Conservation (phyloP, 2,329 filamentous ascomycete species). For the Cercospora brassicicola region DNA sequence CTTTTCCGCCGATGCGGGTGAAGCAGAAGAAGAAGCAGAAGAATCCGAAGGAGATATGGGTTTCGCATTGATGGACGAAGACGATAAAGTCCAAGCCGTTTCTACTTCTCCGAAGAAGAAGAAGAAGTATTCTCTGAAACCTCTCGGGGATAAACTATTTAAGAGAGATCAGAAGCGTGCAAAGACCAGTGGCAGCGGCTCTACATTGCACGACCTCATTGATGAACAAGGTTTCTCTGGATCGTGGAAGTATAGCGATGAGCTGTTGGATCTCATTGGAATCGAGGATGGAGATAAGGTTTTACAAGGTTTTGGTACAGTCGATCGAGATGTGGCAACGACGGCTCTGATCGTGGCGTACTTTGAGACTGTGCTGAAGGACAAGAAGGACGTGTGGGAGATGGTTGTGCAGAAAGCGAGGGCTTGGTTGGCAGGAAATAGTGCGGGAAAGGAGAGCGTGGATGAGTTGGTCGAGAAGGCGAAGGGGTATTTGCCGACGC, state of each 20-base stretch:
- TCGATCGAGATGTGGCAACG: slow-evolving; percentile 28
- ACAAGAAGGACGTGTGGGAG: slow-evolving; percentile 61
- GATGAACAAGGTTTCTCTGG: slow-evolving; percentile 59
- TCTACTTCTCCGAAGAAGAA: not conserved
- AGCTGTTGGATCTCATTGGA: slow-evolving; percentile 24
- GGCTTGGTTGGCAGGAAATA: slow-evolving; percentile 23
- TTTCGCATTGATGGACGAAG: slow-evolving; percentile 24
- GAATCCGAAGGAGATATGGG: slow-evolving; percentile 27
- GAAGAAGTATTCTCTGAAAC: not conserved
- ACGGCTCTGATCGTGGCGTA: slow-evolving; percentile 52
- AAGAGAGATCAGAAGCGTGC: not conserved
- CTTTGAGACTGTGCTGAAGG: slow-evolving; percentile 50
- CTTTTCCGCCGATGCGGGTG: not conserved
- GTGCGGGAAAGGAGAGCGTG: slow-evolving; percentile 1
- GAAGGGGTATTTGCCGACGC: not conserved
- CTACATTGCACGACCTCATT: slow-evolving; percentile 50
- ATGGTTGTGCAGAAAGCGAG: slow-evolving; percentile 63
- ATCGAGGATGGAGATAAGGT: not conserved
- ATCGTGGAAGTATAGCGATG: slow-evolving; percentile 48
- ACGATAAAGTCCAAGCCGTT: not conserved
- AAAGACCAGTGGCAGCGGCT: not conserved
- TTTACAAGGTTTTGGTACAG: slow-evolving; percentile 8
- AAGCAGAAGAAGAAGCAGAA: slow-evolving; percentile 9
- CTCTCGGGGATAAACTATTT: not conserved
- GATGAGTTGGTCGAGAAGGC: slow-evolving; percentile 5